Percentiles rank a stretch among this genome's conserved stretches.
These are phyloP conservation scores for Iris pallida DNA, from an alignment of 116 monocot genomes.

Conservation along the genomic window DNA sequence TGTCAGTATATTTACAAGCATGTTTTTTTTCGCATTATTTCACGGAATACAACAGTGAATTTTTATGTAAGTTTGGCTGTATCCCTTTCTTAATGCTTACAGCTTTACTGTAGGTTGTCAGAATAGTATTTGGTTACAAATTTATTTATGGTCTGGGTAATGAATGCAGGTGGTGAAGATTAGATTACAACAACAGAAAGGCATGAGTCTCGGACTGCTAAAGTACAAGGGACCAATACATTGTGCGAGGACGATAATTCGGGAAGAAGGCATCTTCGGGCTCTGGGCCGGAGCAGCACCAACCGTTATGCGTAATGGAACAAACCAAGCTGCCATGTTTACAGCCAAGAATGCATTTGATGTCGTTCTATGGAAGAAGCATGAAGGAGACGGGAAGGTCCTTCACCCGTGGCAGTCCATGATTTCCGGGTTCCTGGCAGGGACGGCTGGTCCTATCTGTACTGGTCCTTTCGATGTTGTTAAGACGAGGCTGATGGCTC, in stretches of 20 bases:
- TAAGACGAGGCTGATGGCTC: conserved; percentile 94
- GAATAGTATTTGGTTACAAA: background rate
- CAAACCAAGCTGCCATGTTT: conserved; percentile 98
- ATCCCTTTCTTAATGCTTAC: too few relatives aligned
- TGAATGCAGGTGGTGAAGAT: conserved; percentile 81
- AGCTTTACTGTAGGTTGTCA: too few relatives aligned
- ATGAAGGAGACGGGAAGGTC: conserved; percentile 81
- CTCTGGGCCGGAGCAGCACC: conserved; percentile 95
- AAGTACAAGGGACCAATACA: conserved; percentile 90
- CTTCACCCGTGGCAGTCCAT: conserved; percentile 99
- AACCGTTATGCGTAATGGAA: conserved; percentile 94
- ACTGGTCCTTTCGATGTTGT: conserved; percentile 97
- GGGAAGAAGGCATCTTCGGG: conserved; percentile 77
- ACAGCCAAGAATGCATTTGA: conserved; percentile 86
- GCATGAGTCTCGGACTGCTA: conserved; percentile 49
- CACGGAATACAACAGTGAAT: too few relatives aligned
- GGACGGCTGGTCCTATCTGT: conserved; percentile 80
- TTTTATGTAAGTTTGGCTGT: too few relatives aligned
- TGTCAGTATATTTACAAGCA: too few relatives aligned
- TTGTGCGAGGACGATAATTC: conserved; percentile 71
- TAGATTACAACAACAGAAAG: conserved; percentile 81
- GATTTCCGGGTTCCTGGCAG: conserved; percentile 92
- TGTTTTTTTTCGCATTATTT: too few relatives aligned
- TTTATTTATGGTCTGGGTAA: background rate
- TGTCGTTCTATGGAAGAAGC: conserved; percentile 77